phyloP scores from a whole-genome alignment of 2,329 filamentous ascomycete species.

The Orbilia oligospora region DNA sequence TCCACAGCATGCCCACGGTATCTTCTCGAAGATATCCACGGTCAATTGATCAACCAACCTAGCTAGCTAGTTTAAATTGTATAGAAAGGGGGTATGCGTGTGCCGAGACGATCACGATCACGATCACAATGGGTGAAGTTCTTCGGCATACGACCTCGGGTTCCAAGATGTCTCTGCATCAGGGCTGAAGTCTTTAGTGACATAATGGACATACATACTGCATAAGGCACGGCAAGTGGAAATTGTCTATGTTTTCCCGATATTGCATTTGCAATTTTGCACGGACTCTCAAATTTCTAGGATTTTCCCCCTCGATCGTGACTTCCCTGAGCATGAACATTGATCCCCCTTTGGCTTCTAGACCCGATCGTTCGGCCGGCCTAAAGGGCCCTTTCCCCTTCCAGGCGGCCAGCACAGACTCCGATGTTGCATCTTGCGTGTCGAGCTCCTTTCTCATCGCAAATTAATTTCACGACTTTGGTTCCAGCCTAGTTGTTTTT shows the following conservation, averaged over 20 bases:
- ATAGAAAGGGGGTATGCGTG: conserved; percentile 15
- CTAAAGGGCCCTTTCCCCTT: conserved; percentile 1
- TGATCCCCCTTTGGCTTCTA: conserved; percentile 1
- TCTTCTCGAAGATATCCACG: conserved; percentile 1
- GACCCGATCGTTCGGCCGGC: conserved; percentile 1
- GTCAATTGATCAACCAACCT: neutral
- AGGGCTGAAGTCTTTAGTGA: neutral
- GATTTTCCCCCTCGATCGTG: neutral
- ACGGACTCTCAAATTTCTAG: conserved; percentile 12
- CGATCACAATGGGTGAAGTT: neutral
- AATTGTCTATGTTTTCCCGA: conserved; percentile 5
- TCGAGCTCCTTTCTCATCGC: neutral
- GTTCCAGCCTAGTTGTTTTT: neutral
- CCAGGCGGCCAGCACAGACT: conserved; percentile 18
- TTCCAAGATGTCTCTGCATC: neutral
- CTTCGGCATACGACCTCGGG: conserved; percentile 1
- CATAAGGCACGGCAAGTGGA: neutral
- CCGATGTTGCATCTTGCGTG: conserved; percentile 11
- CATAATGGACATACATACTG: neutral
- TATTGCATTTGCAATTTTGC: conserved; percentile 22
- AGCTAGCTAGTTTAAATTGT: neutral
- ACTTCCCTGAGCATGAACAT: conserved; percentile 5
- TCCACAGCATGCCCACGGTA: neutral
- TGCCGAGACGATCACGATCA: conserved; percentile 4
- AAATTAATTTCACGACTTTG: conserved; percentile 13